Evolutionary conservation across 2,329 filamentous ascomycete genomes (phyloP).

Genomic region (Penicillium palitans): DNA sequence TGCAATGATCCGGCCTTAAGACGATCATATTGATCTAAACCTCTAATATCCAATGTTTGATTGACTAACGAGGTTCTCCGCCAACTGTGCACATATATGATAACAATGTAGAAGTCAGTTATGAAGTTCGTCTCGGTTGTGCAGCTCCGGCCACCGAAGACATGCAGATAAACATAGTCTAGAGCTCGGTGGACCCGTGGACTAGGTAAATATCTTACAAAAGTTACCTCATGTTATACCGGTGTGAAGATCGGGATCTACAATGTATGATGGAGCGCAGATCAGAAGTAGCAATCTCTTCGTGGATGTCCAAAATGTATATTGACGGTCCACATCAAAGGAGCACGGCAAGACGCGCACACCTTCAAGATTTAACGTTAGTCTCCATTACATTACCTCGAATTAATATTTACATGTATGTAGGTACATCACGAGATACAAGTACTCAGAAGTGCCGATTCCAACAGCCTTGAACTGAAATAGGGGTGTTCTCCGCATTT

Average conservation of each 20-base stretch:
- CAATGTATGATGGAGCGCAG: background rate
- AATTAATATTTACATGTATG: too few relatives aligned
- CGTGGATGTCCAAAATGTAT: too few relatives aligned
- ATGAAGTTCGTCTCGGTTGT: background rate
- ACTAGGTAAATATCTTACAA: background rate
- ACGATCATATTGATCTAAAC: background rate
- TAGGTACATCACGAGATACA: too few relatives aligned
- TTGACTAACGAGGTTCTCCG: background rate
- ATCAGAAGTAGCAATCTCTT: background rate
- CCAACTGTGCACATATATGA: background rate
- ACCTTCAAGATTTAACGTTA: background rate
- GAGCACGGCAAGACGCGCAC: background rate
- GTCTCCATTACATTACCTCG: background rate
- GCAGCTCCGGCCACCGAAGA: background rate
- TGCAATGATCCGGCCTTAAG: background rate
- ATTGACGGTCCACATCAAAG: background rate
- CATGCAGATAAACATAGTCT: background rate
- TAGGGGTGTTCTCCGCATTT: slow-evolving; percentile 14
- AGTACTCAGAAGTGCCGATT: slow-evolving; percentile 12
- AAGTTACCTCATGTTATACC: background rate
- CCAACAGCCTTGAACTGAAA: slow-evolving; percentile 7
- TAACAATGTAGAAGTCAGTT: background rate
- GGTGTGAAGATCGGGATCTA: background rate
- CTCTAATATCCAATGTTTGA: background rate
- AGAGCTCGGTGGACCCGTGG: background rate